Evolutionary conservation across 1,139 yeast species (phyloP), one percentile per base, ranked within the genome.

Genomic region (Yamadazyma atlantica): DNA sequence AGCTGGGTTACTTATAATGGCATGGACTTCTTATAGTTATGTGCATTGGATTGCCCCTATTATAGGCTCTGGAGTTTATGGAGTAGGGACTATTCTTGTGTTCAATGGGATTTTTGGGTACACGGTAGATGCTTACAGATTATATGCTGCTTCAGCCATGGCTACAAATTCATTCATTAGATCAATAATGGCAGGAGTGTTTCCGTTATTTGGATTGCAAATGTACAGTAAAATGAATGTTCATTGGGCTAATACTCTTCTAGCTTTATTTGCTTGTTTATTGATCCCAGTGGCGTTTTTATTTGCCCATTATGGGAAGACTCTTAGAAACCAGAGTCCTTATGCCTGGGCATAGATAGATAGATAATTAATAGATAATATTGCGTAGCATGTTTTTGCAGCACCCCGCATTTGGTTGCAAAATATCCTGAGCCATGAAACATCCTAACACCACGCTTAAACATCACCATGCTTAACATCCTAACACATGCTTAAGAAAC

Each of bases 21-120:
- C 68, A 11, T 68, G 73, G 73, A 63, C 72, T 13, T 58, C 69
- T 4, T 57, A 64, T 39, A 42, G 55, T 26, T 51, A 59, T 36
- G 50, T 65, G 17, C 73, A 66, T 42, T 68, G 74, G 73, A 62
- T 67, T 31, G 66, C 53, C 40, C 73, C 73, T 2, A 63, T 66
- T 6, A 55, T 67, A 29, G 74, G 73, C 1, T 54, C 65, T 10
- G 64, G 53, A 1, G 44, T 68, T 3, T 67, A 59, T 49, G 73
- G 69, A 0, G 49, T 58, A 33, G 73, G 71, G 0, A 51, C 65
- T 4, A 64, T 66, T 9, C 56, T 67, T 29, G 69, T 67, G n/a
- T 68, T 68, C 49, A 67, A 66, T 38, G 59, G 68, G 2, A 58
- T 62, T 8, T 69, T 66, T 42, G 59, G 66, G 8, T 67, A 66